Percentiles rank a stretch among this genome's conserved stretches.
These are phyloP conservation scores for Limonium bicolor DNA, from an alignment of 148 eudicot genomes.

Conservation along the genomic window DNA sequence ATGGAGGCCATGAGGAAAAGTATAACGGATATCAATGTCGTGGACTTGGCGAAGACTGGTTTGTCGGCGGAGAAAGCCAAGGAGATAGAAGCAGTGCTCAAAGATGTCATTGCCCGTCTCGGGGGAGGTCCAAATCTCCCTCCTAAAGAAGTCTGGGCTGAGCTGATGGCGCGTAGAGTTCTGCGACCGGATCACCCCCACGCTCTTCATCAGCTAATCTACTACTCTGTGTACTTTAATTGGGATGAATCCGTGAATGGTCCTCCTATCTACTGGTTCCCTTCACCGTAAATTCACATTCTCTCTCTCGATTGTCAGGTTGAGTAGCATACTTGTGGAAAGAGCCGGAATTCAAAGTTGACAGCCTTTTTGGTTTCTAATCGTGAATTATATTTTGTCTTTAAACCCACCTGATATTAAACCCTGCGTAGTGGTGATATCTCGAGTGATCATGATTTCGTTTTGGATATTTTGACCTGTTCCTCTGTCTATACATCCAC, in stretches of 20 bases:
- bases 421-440: no score
- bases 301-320: no score
- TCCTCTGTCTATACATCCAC: no score
- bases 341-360: no score
- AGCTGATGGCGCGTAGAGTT: constrained; percentile 34
- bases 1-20: constrained; percentile 15
- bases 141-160: constrained; percentile 44
- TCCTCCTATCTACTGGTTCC: constrained; percentile 90
- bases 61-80: constrained; percentile 29
- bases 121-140: background rate
- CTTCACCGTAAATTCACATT: constrained; percentile 38
- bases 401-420: no score
- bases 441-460: no score
- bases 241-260: constrained; percentile 45
- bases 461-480: no score
- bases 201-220: constrained; percentile 57
- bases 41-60: constrained; percentile 30
- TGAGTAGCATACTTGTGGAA: no score
- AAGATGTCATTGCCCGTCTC: constrained; percentile 6
- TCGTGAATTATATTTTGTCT: no score
- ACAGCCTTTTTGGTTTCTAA: no score
- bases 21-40: constrained; percentile 22
- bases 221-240: constrained; percentile 43
- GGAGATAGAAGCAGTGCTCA: constrained; percentile 12
- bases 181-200: constrained; percentile 59